These are phyloP conservation scores for Fusarium sp. DNA, from an alignment of 2,329 filamentous ascomycete genomes.

Conservation along the genomic window DNA sequence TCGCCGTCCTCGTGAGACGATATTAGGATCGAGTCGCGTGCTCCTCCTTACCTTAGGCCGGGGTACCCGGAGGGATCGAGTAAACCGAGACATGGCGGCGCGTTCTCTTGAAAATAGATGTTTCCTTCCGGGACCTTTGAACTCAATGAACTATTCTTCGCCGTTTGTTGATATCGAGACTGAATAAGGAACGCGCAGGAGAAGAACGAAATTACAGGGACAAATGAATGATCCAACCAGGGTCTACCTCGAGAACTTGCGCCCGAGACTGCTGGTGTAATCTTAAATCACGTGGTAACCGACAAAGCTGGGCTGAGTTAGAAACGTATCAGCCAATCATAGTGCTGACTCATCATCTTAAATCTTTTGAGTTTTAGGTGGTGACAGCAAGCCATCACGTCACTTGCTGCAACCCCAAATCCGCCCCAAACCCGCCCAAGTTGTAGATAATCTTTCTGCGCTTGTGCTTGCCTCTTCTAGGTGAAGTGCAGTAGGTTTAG, in stretches of 20 bases:
- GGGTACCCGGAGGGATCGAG: slow-evolving; percentile 52
- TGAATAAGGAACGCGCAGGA: slow-evolving; percentile 14
- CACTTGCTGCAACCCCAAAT: slow-evolving; percentile 22
- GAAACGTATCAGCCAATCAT: slow-evolving; percentile 21
- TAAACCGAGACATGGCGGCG: slow-evolving; percentile 49
- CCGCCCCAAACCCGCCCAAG: neutral
- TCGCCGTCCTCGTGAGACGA: neutral
- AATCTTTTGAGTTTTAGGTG: neutral
- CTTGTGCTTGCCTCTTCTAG: slow-evolving; percentile 10
- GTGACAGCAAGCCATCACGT: slow-evolving; percentile 27
- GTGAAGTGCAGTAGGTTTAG: neutral
- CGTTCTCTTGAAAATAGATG: neutral
- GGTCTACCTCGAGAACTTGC: slow-evolving; percentile 32
- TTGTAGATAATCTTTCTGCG: neutral
- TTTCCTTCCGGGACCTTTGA: slow-evolving; percentile 1
- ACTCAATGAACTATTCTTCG: neutral
- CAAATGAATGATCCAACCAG: slow-evolving; percentile 41
- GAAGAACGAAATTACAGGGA: slow-evolving; percentile 21
- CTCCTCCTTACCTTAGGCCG: slow-evolving; percentile 51
- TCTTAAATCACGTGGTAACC: slow-evolving; percentile 27
- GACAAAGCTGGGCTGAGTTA: neutral
- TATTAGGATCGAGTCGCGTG: slow-evolving; percentile 8
- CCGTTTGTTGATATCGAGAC: slow-evolving; percentile 5
- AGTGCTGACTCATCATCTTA: neutral
- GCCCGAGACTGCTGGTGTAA: slow-evolving; percentile 32